These are phyloP conservation scores for Mucor circinelloides DNA, from an alignment of 371 early-diverging fungal species.

Conservation along the genomic window DNA sequence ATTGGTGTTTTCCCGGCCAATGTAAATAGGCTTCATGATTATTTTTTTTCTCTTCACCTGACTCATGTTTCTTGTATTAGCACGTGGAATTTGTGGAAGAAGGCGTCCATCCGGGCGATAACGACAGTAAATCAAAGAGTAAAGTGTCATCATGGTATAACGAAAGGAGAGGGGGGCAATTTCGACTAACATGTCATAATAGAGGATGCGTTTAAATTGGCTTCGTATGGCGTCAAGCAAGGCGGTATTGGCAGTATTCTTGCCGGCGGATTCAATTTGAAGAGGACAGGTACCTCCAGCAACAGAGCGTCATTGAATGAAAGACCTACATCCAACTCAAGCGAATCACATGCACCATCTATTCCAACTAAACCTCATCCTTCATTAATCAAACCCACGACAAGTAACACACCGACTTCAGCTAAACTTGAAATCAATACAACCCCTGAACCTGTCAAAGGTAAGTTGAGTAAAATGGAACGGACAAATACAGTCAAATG, in stretches of 20 bases:
- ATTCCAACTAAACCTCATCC: conserved; percentile 11
- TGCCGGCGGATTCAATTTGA: conserved; percentile 51
- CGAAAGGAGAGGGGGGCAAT: background rate
- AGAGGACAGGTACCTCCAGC: conserved; percentile 1
- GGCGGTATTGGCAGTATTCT: conserved; percentile 81
- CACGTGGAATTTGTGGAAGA: conserved; percentile 25
- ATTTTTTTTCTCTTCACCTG: background rate
- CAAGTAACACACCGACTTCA: background rate
- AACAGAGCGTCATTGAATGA: conserved; percentile 12
- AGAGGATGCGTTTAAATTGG: conserved; percentile 54
- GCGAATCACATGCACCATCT: conserved; percentile 1
- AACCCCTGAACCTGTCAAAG: background rate
- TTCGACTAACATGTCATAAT: background rate
- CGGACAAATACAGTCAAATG: background rate
- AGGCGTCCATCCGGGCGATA: background rate
- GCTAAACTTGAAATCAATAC: background rate
- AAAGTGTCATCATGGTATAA: background rate
- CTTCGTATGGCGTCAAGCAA: conserved; percentile 80
- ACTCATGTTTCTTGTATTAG: conserved; percentile 5
- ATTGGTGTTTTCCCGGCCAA: conserved; percentile 61
- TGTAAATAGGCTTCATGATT: conserved; percentile 30
- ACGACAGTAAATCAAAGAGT: conserved; percentile 20
- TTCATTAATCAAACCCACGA: background rate
- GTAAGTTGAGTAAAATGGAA: background rate
- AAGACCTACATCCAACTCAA: background rate